Evolutionary conservation across 208 protist species (phyloP).

Genomic region (Trypanosoma melophagium): DNA sequence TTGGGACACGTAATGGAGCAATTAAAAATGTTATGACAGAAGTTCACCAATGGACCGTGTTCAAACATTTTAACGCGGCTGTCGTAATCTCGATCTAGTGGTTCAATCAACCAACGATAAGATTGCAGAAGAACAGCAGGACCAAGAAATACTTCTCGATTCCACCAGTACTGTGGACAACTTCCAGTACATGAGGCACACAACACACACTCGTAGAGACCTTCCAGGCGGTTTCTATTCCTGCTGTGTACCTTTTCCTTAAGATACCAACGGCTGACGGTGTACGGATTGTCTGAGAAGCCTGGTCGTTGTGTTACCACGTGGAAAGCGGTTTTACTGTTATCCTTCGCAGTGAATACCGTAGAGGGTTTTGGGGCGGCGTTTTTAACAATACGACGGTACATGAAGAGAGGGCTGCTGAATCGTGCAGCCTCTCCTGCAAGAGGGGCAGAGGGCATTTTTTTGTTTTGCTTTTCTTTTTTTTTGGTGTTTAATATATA

Average conservation of each 20-base stretch:
- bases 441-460: constrained; percentile 76
- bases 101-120: constrained; percentile 90
- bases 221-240: constrained; percentile 83
- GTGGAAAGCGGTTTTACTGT: constrained; percentile 82
- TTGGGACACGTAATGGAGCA: constrained; percentile 90
- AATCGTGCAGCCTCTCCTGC: constrained; percentile 52
- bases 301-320: constrained; percentile 50
- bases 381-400: constrained; percentile 74
- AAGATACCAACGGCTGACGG: constrained; percentile 84
- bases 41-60: constrained; percentile 81
- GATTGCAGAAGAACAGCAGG: constrained; percentile 88
- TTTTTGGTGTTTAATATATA: background rate
- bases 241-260: constrained; percentile 86
- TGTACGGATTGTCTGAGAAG: constrained; percentile 50
- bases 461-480: constrained; percentile 2
- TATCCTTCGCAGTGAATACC: constrained; percentile 88
- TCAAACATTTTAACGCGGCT: constrained; percentile 85
- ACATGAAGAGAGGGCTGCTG: constrained; percentile 80
- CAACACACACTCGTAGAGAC: constrained; percentile 90
- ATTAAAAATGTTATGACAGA: constrained; percentile 93
- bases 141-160: constrained; percentile 88
- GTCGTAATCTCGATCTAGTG: constrained; percentile 86
- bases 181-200: constrained; percentile 86
- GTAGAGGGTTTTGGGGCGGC: constrained; percentile 50
- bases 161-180: constrained; percentile 93